Evolutionary conservation across 164 flowering plant genomes (phyloP), one percentile per base, ranked within the genome.

Genomic region (Taxillus chinensis): DNA sequence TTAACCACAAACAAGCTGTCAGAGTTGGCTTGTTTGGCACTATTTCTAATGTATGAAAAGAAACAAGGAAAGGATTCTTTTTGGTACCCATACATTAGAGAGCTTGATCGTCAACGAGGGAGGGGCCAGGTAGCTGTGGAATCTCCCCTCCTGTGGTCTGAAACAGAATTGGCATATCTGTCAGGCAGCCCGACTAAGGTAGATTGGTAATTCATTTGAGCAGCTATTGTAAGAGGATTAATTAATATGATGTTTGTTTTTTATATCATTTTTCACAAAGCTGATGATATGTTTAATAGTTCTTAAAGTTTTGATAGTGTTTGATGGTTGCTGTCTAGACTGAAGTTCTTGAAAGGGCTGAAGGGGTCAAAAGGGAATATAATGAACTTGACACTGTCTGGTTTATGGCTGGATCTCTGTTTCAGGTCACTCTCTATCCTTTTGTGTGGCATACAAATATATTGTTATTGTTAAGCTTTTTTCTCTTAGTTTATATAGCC

Each of bases 381-480:
- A 71, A 84, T 72, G 99, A 93, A 74, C 99, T 93, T 63, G 99
- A 93, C 73, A 93, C 99, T 15, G 99, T 90, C 41, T 93, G 99
- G 99, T 93, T 93, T 78, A 93, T 93, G 99, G 96, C 99, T 60
- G 97, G 99, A 41, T 93, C 99, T 41, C 76, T 93, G 38, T 93
- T 93, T 82, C 95, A 90, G 97, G 99, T 90, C 10, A 68, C 41
- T n/a, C 8, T 60, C 48, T 61, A 3, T 65, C 9, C 10, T 37
- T 27, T 27, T 27, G 27, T 27, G 27, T 27, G 27, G 27, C 27
- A 27, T 27, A 27, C 27, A 27, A 27, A 27, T 27, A 27, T 27
- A 27, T 27, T 27, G 27, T 27, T 27, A 27, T 27, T 27, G 27
- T 27, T 27, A 27, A 27, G 1, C 27, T 27, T 27, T 0, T 27